These are phyloP conservation scores for Caryopteris hybrid DNA, from an alignment of 305 asterid species.

Conservation along the genomic window DNA sequence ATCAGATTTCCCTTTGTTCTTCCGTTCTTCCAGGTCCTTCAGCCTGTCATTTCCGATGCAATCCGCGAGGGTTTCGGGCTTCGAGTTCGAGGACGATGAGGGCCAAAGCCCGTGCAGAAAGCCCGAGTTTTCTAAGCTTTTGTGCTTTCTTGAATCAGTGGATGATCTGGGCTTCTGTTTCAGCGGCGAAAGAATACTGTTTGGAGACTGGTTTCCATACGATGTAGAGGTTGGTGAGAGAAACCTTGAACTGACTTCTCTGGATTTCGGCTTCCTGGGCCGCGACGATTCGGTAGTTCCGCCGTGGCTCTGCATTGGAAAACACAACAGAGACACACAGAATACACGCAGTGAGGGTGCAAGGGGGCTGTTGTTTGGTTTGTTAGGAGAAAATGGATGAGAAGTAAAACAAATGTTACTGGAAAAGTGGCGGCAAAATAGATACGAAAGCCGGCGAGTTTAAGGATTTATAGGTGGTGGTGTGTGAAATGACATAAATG, in stretches of 20 bases:
- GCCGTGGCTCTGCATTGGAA: slow-evolving; percentile 29
- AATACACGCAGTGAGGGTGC: slow-evolving; percentile 1
- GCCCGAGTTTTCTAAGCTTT: slow-evolving; percentile 42
- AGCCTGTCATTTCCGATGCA: slow-evolving; percentile 47
- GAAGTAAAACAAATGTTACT: slow-evolving; percentile 43
- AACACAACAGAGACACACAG: background rate
- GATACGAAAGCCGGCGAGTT: slow-evolving; percentile 55
- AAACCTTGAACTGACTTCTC: slow-evolving; percentile 68
- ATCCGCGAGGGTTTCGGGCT: slow-evolving; percentile 41
- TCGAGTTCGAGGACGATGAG: slow-evolving; percentile 25
- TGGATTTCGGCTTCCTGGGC: slow-evolving; percentile 44
- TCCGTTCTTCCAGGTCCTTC: slow-evolving; percentile 27
- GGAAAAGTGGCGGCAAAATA: slow-evolving; percentile 66
- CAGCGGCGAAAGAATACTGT: slow-evolving; percentile 28
- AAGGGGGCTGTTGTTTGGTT: slow-evolving; percentile 23
- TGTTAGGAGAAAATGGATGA: slow-evolving; percentile 24
- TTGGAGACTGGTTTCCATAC: slow-evolving; percentile 37
- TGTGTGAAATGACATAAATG: slow-evolving; percentile 26
- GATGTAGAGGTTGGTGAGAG: slow-evolving; percentile 44
- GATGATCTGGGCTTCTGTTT: slow-evolving; percentile 37
- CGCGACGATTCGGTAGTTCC: slow-evolving; percentile 22
- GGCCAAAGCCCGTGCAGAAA: slow-evolving; percentile 71
- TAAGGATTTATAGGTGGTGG: slow-evolving; percentile 23
- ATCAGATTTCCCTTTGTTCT: slow-evolving; percentile 12
- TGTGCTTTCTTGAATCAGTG: slow-evolving; percentile 29